phyloP scores from a whole-genome alignment of 2,329 filamentous ascomycete species.

The Knufia fluminis region DNA sequence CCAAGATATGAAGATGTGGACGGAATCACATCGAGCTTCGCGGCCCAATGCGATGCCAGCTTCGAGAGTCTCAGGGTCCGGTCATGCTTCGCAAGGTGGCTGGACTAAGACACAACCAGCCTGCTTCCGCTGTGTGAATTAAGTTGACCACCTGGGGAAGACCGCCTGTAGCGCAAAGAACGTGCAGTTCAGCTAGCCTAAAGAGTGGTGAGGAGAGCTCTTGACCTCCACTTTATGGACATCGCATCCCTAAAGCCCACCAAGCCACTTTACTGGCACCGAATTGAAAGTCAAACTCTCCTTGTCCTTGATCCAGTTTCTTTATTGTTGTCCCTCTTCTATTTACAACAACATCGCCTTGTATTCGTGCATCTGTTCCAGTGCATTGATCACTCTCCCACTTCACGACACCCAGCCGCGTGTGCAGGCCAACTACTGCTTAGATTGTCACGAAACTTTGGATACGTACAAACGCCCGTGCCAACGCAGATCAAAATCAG shows the following conservation, averaged over 20 bases:
- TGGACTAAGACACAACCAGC: too few species aligned
- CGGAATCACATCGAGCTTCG: not conserved
- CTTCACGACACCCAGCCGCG: not conserved
- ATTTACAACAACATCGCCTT: not conserved
- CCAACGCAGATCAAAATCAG: not conserved
- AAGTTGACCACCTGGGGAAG: too few species aligned
- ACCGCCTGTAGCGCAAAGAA: too few species aligned
- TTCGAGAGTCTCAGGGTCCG: too few species aligned
- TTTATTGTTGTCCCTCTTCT: not conserved
- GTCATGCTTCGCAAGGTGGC: too few species aligned
- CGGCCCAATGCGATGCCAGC: not conserved
- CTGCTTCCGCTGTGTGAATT: too few species aligned
- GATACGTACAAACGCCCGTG: not conserved
- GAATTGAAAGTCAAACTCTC: not conserved
- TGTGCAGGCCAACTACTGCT: not conserved
- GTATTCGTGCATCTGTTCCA: constrained; percentile 7
- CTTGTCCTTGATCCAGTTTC: not conserved
- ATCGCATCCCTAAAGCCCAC: not conserved
- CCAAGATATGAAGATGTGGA: not conserved
- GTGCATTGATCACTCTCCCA: not conserved
- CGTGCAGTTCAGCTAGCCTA: not conserved
- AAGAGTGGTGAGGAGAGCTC: not conserved
- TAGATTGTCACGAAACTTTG: not conserved
- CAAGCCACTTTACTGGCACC: not conserved
- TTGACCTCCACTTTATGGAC: not conserved